Evolutionary conservation across 1,284 basidiomycete genomes (phyloP).

Genomic region (Fomitopsis pinicola): DNA sequence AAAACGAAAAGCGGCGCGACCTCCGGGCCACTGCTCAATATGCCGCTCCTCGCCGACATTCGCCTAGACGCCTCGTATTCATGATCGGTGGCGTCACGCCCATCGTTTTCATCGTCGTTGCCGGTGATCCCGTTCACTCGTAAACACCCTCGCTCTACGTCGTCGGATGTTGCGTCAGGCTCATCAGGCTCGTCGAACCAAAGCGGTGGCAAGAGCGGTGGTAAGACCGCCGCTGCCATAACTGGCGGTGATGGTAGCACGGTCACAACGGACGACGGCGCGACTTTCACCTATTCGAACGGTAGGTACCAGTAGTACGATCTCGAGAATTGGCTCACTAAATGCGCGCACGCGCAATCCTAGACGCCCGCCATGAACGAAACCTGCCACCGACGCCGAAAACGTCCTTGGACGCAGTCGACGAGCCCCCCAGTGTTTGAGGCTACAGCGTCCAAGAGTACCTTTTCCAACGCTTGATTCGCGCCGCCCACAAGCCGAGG

Average conservation of each 20-base stretch:
- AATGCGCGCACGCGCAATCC: conserved; percentile 71
- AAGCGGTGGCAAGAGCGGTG: conserved; percentile 3
- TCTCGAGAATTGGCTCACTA: conserved; percentile 76
- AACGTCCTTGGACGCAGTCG: too few species aligned
- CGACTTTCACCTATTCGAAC: conserved; percentile 69
- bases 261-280: conserved; percentile 61
- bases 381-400: too few species aligned
- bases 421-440: too few species aligned
- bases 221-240: conserved; percentile 27
- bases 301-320: conserved; percentile 63
- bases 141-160: conserved; percentile 15
- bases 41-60: conserved; percentile 38
- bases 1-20: conserved; percentile 50
- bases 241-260: conserved; percentile 69
- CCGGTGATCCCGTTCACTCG: conserved; percentile 66
- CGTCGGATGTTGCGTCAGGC: conserved; percentile 16
- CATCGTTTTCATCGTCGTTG: conserved; percentile 43
- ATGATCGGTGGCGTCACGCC: conserved; percentile 42
- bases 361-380: conserved; percentile 85
- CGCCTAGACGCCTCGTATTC: conserved; percentile 48
- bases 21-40: conserved; percentile 40
- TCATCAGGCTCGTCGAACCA: conserved; percentile 12
- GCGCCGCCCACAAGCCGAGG: too few species aligned
- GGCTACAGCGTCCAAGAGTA: too few species aligned
- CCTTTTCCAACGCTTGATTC: too few species aligned